A percentile compares a stretch with the other conserved stretches of the same genome.
phyloP scores from a whole-genome alignment of 805 yeast species.

The Tanozyma kutaoensis region DNA sequence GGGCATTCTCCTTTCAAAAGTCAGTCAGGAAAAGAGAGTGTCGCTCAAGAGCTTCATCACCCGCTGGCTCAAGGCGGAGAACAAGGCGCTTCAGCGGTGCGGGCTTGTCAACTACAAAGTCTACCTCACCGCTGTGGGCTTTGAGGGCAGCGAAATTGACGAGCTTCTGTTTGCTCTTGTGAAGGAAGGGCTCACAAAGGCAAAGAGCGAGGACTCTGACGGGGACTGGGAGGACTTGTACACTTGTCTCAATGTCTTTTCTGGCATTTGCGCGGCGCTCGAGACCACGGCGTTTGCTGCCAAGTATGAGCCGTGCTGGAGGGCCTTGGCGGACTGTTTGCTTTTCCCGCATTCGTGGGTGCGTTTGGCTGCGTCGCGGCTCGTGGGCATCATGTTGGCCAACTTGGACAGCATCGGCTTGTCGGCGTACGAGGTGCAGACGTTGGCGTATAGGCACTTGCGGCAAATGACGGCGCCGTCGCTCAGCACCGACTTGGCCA shows the following conservation, averaged over 20 bases:
- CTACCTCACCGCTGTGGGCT: conserved; percentile 36
- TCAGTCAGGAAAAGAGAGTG: conserved; percentile 20
- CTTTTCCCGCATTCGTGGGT: conserved; percentile 92
- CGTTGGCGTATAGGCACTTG: conserved; percentile 50
- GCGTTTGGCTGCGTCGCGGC: conserved; percentile 49
- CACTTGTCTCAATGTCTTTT: conserved; percentile 41
- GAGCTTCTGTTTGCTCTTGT: conserved; percentile 14
- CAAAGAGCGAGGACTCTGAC: conserved; percentile 17
- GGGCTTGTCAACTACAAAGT: conserved; percentile 63
- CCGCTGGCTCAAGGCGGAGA: conserved; percentile 53
- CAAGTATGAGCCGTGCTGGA: conserved; percentile 34
- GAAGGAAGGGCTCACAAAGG: conserved; percentile 10
- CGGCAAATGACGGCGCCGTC: conserved; percentile 78
- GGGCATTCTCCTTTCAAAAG: conserved; percentile 36
- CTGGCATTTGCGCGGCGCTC: conserved; percentile 24
- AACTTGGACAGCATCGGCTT: conserved; percentile 19
- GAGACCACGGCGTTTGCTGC: conserved; percentile 15
- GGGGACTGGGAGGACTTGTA: conserved; percentile 73
- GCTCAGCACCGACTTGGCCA: conserved; percentile 48
- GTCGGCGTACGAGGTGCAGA: conserved; percentile 47
- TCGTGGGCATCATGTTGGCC: conserved; percentile 39
- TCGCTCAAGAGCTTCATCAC: conserved; percentile 27
- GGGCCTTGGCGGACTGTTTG: conserved; percentile 29
- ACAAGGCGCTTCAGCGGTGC: conserved; percentile 46
- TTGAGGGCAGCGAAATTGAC: conserved; percentile 27